Evolutionary conservation across 148 eudicot genomes (phyloP).

Genomic region (Agrostemma githago): DNA sequence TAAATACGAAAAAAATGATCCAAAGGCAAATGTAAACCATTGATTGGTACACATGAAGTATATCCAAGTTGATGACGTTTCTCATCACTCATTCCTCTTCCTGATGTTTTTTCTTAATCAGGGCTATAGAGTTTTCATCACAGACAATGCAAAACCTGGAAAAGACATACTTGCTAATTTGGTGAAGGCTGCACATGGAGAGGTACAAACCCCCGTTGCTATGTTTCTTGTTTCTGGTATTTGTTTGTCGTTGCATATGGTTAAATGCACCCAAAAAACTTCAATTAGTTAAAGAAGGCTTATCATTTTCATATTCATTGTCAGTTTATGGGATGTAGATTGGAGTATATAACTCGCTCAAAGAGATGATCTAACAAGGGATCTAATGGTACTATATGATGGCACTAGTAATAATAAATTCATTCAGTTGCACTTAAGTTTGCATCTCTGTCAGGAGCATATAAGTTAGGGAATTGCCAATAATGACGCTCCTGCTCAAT

Average conservation of each 20-base stretch:
- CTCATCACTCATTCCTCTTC: background rate
- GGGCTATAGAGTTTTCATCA: constrained; percentile 45
- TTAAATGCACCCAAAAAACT: background rate
- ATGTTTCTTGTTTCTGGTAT: background rate
- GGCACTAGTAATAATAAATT: no score
- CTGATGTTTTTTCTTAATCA: constrained; percentile 17
- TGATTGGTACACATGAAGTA: background rate
- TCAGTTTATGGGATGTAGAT: background rate
- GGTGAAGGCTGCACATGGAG: constrained; percentile 56
- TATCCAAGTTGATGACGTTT: background rate
- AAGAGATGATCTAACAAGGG: background rate
- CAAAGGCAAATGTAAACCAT: background rate
- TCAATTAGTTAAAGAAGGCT: background rate
- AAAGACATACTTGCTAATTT: constrained; percentile 44
- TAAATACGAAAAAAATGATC: background rate
- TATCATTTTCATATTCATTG: background rate
- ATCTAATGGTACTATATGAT: background rate
- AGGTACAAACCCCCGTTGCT: constrained; percentile 33
- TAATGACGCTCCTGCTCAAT: no score
- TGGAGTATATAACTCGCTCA: background rate
- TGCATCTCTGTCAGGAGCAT: no score
- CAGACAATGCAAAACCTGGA: constrained; percentile 53
- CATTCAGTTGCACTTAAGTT: no score
- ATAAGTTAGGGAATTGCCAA: no score
- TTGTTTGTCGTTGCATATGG: background rate